Conservation (phyloP, 2,329 filamentous ascomycete genomes). For the Colletotrichum orbiculare region DNA sequence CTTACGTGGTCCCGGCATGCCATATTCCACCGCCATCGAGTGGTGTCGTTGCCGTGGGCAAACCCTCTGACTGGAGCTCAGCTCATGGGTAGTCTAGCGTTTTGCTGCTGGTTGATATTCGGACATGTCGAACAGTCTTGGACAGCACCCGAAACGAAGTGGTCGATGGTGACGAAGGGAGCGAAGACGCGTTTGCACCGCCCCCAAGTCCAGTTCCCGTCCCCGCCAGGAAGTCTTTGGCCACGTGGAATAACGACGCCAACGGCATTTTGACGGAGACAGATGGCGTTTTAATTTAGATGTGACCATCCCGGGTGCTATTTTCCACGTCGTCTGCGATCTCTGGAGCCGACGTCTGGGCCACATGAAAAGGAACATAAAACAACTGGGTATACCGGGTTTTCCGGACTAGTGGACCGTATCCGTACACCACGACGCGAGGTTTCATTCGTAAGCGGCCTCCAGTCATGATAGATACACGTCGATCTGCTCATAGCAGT, state of each 20-base stretch:
- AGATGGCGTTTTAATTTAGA: too few relatives aligned
- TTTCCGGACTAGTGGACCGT: background rate
- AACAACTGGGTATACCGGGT: conserved; percentile 3
- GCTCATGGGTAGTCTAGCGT: background rate
- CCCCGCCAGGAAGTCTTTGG: too few relatives aligned
- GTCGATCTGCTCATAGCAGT: too few relatives aligned
- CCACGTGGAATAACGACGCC: too few relatives aligned
- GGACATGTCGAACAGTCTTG: background rate
- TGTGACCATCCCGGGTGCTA: too few relatives aligned
- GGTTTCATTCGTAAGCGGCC: conserved; percentile 8
- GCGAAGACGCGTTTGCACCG: conserved; percentile 1
- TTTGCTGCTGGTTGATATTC: background rate
- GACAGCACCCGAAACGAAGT: conserved; percentile 16
- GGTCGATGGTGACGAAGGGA: conserved; percentile 6
- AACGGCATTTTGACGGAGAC: too few relatives aligned
- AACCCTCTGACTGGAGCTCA: background rate
- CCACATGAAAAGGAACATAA: background rate
- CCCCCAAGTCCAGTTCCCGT: background rate
- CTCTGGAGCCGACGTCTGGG: background rate
- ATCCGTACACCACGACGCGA: background rate
- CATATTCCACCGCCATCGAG: conserved; percentile 19
- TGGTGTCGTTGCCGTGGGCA: background rate
- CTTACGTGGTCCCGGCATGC: conserved; percentile 7
- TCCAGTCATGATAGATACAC: too few relatives aligned
- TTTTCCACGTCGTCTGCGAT: background rate